Percentiles rank a stretch among this genome's conserved stretches.
These are phyloP conservation scores for Abrus pulchellus DNA, from an alignment of 306 rosid species.

Conservation along the genomic window DNA sequence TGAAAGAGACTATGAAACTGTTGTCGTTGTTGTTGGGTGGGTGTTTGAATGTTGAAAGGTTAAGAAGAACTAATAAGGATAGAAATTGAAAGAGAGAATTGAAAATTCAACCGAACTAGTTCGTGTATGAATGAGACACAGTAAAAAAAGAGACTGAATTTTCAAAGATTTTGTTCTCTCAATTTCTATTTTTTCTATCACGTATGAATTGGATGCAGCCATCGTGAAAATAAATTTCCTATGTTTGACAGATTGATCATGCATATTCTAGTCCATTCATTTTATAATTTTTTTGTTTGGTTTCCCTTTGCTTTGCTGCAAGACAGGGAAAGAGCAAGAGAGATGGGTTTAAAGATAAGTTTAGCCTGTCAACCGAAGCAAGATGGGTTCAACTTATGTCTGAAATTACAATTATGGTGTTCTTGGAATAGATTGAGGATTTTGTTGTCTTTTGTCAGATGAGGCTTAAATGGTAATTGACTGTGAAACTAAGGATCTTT, in stretches of 20 bases:
- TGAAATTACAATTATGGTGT: conserved; percentile 53
- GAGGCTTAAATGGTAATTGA: conserved; percentile 25
- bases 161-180: conserved; percentile 43
- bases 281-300: conserved; percentile 1
- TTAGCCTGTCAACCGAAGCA: conserved; percentile 39
- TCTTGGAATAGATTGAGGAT: not conserved
- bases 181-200: conserved; percentile 19
- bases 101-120: conserved; percentile 43
- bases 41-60: conserved; percentile 56
- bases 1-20: conserved; percentile 41
- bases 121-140: conserved; percentile 56
- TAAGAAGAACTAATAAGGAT: conserved; percentile 37
- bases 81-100: not conserved
- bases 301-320: not conserved
- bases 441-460: not conserved
- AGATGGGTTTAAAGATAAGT: conserved; percentile 39
- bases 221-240: conserved; percentile 59
- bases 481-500: not conserved
- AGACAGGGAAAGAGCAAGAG: conserved; percentile 1
- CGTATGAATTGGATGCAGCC: conserved; percentile 45
- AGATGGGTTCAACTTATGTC: conserved; percentile 35
- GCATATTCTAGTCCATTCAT: conserved; percentile 60
- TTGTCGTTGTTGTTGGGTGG: conserved; percentile 34
- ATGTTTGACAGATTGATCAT: conserved; percentile 60
- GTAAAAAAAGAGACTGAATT: conserved; percentile 48